Evolutionary conservation across 2,329 filamentous ascomycete genomes (phyloP).

Genomic region (Dactylellina haptotyla): DNA sequence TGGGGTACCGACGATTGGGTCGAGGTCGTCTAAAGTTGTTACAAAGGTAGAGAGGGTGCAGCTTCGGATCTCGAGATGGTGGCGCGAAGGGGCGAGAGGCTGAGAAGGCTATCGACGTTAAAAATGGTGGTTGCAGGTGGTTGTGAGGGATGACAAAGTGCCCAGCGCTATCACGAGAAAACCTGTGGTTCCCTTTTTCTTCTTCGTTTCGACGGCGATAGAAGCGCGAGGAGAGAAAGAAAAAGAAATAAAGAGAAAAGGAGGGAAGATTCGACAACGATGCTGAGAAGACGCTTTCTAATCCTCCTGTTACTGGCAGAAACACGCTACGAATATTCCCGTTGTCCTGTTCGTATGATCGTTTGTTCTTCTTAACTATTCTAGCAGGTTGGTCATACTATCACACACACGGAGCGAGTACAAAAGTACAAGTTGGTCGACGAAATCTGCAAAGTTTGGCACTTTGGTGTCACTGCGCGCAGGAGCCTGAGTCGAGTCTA

Average conservation of each 20-base stretch:
- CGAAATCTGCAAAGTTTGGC: constrained; percentile 50
- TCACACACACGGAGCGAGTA: constrained; percentile 19
- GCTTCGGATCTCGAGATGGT: constrained; percentile 12
- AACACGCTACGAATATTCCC: constrained; percentile 15
- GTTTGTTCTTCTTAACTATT: constrained; percentile 47
- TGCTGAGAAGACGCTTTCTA: constrained; percentile 14
- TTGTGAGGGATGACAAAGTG: constrained; percentile 39
- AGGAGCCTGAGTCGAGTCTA: constrained; percentile 9
- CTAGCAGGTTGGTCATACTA: constrained; percentile 53
- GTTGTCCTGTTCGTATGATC: no score
- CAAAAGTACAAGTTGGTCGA: constrained; percentile 49
- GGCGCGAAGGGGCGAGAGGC: background rate
- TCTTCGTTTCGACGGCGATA: background rate
- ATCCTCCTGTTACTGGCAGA: constrained; percentile 38
- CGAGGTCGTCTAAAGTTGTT: constrained; percentile 43
- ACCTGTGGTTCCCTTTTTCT: background rate
- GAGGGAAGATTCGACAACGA: background rate
- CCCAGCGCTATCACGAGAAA: constrained; percentile 28
- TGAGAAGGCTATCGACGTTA: constrained; percentile 11
- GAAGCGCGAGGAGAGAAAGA: background rate
- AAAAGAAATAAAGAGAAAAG: background rate
- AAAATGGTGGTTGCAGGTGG: constrained; percentile 8
- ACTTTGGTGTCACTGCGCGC: constrained; percentile 46
- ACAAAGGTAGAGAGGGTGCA: constrained; percentile 21
- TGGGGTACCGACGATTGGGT: constrained; percentile 29